Evolutionary conservation across 225 moss, liverwort and hornwort genomes (phyloP), one percentile per base, ranked within the genome.

Genomic region (Climacium dendroides): DNA sequence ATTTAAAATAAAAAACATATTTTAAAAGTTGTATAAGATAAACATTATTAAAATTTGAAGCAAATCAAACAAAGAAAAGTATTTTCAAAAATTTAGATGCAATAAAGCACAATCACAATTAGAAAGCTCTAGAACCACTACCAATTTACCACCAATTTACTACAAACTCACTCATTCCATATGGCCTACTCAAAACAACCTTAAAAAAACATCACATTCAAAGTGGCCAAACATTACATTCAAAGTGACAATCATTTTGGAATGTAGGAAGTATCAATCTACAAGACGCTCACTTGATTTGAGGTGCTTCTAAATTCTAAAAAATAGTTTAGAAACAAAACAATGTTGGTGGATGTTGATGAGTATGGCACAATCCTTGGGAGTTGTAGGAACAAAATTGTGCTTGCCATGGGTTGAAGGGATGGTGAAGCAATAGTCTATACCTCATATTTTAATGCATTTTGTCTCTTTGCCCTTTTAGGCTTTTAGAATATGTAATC

Each of bases 331-430:
- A 20, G 1, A 6, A 2, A 11, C 11, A 11, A 66, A n/a, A 66
- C n/a, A 66, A 20, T n/a, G 6, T 66, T 66, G 6, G 20, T n/a
- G 10, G 20, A 10, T 66, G 20, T 7, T n/a, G 1, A n/a, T 20
- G n/a, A 66, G 1, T 10, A n/a, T 20, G 11, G 3, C 3, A 66
- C 2, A 66, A 0, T n/a, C 3, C 6, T n/a, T 11, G 20, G 3
- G 5, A 64, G 2, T n/a, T 66, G 6, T 35, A 35, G 12, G 11
- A n/a, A 12, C 37, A 37, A 37, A 67, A 37, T 37, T n/a, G 13
- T 37, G 3, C 66, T 66, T 66, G n/a, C 1, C 12, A 20, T 7
- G 7, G 37, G 0, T 13, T 23, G 13, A 67, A n/a, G 7, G 22
- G 3, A 66, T n/a, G n/a, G 4, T 22, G 24, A 8, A 24, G 4